Percentiles rank a stretch among this genome's conserved stretches.
These are phyloP conservation scores for Chrysoporthe cubensis DNA, from an alignment of 2,329 filamentous ascomycete genomes.

Conservation along the genomic window DNA sequence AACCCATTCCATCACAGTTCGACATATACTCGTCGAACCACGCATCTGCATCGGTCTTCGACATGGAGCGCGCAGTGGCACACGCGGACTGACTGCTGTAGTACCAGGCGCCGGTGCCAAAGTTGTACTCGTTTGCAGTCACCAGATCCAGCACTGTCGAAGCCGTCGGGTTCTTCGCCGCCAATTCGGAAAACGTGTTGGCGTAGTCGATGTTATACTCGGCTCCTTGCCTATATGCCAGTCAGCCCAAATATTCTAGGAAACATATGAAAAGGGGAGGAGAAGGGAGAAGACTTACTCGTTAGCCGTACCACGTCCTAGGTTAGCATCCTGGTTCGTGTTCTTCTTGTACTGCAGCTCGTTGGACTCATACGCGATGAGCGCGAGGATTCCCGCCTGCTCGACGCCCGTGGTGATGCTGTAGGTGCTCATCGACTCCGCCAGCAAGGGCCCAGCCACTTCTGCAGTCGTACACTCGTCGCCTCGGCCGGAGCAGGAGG, in stretches of 20 bases:
- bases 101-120: constrained; percentile 58
- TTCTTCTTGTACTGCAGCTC: constrained; percentile 76
- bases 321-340: constrained; percentile 48
- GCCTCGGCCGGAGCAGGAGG: constrained; percentile 52
- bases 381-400: constrained; percentile 70
- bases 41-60: constrained; percentile 33
- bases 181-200: constrained; percentile 45
- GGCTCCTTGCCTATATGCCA: constrained; percentile 35
- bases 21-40: constrained; percentile 52
- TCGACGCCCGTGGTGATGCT: constrained; percentile 56
- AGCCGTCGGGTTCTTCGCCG: constrained; percentile 36
- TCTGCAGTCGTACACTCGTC: constrained; percentile 69
- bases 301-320: constrained; percentile 63
- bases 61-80: constrained; percentile 41
- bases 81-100: constrained; percentile 47
- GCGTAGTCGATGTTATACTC: constrained; percentile 53
- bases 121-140: constrained; percentile 55
- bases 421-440: constrained; percentile 61
- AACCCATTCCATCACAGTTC: constrained; percentile 47
- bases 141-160: constrained; percentile 50
- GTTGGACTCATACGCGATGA: constrained; percentile 73
- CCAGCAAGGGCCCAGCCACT: constrained; percentile 62
- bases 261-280: background rate
- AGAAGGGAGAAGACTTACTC: constrained; percentile 30
- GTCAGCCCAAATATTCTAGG: background rate